Base-by-base conservation (phyloP, 116 monocot species). In the Trichopus zeylanicus region DNA sequence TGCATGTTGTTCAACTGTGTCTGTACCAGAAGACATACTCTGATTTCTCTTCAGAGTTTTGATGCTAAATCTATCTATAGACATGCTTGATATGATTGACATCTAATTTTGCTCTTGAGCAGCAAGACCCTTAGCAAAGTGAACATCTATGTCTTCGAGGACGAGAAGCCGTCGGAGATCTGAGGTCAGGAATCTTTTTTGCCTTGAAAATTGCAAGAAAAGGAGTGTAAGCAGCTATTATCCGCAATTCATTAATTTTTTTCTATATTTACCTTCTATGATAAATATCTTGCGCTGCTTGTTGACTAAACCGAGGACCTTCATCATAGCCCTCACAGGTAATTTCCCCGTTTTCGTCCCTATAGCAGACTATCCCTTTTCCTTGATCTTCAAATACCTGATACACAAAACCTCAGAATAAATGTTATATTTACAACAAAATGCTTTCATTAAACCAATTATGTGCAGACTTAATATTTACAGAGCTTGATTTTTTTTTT, bases 321-420 rank as follows among this genome's bases (percentile, higher is more conserved):
- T 85, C 85, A 6, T 85, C 85, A 29, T 70, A 77, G 16, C 85
- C 85, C 48, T 85, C 85, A 42, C 85, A 81, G 53, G 81, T 32
- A 29, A 86, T 3, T 18, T 86, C 81, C 12, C 80, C 86, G 1
- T 51, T 72, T 8, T 70, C 67, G 32, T 81, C 75, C 61, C 47
- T 73, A 37, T 81, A 78, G 27, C 78, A 86, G 8, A 72, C 51
- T 47, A 78, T 59, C 23, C 81, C 86, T 27, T 8, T 60, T 26
- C 35, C 38, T 42, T 51, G 65, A 53, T 81, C 78, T 48, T 86
- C 78, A 55, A 72, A 86, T 28, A 81, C 72, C 74, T 79, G 55
- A 26, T 26, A 12, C n/a, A 21, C 15, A 8, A n/a, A 42, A 66
- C 11, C n/a, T n/a, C n/a, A 37, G 37, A 8, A 37, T 37, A 37